Conservation (phyloP, 768 basidiomycete genomes). For the Leccinellum rugosiceps region DNA sequence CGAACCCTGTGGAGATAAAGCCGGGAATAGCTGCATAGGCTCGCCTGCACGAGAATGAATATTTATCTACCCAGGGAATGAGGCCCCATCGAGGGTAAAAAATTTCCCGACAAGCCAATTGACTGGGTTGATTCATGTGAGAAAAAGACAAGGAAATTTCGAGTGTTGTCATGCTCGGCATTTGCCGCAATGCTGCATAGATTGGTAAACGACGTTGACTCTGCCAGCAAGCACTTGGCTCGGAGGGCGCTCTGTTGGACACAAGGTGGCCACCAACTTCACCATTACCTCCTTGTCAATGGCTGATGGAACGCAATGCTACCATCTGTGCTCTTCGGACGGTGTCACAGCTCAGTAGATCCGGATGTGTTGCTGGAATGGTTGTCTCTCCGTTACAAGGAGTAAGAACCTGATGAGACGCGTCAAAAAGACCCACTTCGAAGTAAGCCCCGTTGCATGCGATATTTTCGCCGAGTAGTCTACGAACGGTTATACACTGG, state of each 20-base stretch:
- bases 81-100: slow-evolving; percentile 23
- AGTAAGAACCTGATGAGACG: not conserved
- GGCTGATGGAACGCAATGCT: not conserved
- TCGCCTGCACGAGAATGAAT: slow-evolving; percentile 8
- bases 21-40: not conserved
- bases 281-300: not conserved
- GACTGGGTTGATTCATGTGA: slow-evolving; percentile 22
- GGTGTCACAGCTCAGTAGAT: not conserved
- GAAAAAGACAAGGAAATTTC: no score
- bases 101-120: slow-evolving; percentile 26
- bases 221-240: no score
- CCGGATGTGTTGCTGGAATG: not conserved
- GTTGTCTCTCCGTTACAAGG: not conserved
- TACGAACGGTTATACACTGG: not conserved
- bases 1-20: not conserved
- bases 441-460: not conserved
- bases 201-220: no score
- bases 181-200: not conserved
- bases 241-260: not conserved
- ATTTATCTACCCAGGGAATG: slow-evolving; percentile 33
- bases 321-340: not conserved
- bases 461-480: not conserved
- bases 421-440: not conserved
- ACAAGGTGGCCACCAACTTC: not conserved
- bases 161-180: not conserved